Conservation (phyloP, 2,329 filamentous ascomycete genomes). For the Acrocalymma vagum region DNA sequence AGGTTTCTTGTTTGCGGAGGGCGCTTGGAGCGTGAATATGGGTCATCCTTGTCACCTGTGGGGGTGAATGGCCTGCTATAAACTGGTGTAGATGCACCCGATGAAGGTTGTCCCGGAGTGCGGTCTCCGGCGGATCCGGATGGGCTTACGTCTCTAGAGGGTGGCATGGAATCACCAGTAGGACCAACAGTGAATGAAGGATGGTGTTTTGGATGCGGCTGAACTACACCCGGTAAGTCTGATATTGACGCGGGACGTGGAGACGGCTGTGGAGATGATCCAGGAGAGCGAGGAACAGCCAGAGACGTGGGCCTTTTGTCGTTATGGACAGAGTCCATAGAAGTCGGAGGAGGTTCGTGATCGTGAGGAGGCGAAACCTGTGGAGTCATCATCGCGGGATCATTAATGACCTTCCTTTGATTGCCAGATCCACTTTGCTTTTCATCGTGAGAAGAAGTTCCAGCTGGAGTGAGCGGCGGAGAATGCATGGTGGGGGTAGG, state of each 20-base stretch:
- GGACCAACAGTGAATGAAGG: conserved; percentile 66
- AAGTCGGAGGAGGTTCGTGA: conserved; percentile 62
- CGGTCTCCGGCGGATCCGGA: conserved; percentile 63
- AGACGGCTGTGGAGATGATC: conserved; percentile 38
- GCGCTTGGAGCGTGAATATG: conserved; percentile 84
- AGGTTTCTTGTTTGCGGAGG: conserved; percentile 73
- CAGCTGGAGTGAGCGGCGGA: conserved; percentile 87
- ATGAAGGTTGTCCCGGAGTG: conserved; percentile 54
- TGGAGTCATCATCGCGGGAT: conserved; percentile 64
- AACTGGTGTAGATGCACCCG: conserved; percentile 61
- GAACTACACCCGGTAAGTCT: conserved; percentile 52
- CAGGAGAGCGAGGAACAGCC: conserved; percentile 37
- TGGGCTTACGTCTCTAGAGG: conserved; percentile 69
- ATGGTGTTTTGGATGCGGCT: conserved; percentile 57
- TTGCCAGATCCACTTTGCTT: conserved; percentile 43
- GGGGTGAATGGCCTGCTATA: conserved; percentile 82
- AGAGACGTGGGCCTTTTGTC: conserved; percentile 30
- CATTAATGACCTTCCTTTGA: conserved; percentile 47
- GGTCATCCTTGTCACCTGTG: conserved; percentile 80
- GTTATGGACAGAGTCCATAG: conserved; percentile 40
- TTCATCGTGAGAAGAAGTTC: conserved; percentile 69
- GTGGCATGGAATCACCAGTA: conserved; percentile 61
- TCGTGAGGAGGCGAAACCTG: conserved; percentile 64
- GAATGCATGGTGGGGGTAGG: conserved; percentile 78
- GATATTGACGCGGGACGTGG: conserved; percentile 54